Evolutionary conservation across 2,329 filamentous ascomycete genomes (phyloP).

Genomic region (Epichloe baconii): DNA sequence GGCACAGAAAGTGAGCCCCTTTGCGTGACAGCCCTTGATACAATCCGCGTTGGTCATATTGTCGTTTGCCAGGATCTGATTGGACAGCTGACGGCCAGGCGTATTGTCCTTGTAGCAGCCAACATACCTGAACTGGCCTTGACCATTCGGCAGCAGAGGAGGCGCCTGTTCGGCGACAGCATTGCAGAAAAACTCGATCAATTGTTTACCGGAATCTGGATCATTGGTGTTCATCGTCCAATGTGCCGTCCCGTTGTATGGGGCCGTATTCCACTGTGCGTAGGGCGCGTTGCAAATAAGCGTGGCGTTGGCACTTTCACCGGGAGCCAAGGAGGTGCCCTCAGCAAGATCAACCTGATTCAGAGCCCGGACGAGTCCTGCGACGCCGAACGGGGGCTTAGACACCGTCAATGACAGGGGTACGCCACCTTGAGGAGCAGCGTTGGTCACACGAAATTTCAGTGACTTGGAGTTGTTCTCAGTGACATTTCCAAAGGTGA

Average conservation of each 20-base stretch:
- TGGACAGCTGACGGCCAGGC: conserved; percentile 36
- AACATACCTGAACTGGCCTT: conserved; percentile 36
- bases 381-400: conserved; percentile 44
- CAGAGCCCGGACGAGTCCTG: conserved; percentile 37
- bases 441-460: conserved; percentile 40
- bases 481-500: conserved; percentile 42
- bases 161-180: conserved; percentile 40
- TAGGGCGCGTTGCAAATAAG: conserved; percentile 44
- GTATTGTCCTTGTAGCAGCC: conserved; percentile 46
- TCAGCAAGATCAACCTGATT: conserved; percentile 47
- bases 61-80: conserved; percentile 25
- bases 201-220: conserved; percentile 35
- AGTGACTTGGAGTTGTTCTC: conserved; percentile 35
- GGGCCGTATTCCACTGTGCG: conserved; percentile 41
- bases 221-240: conserved; percentile 49
- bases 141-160: conserved; percentile 29
- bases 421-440: conserved; percentile 29
- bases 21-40: conserved; percentile 27
- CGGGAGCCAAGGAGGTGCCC: conserved; percentile 35
- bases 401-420: conserved; percentile 43
- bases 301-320: conserved; percentile 36
- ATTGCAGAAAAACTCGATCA: conserved; percentile 36
- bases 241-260: conserved; percentile 31
- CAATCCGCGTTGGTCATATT: conserved; percentile 31
- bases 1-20: conserved; percentile 29